phyloP scores from a whole-genome alignment of 2,329 filamentous ascomycete species.

The Paraphoma chrysanthemicola region DNA sequence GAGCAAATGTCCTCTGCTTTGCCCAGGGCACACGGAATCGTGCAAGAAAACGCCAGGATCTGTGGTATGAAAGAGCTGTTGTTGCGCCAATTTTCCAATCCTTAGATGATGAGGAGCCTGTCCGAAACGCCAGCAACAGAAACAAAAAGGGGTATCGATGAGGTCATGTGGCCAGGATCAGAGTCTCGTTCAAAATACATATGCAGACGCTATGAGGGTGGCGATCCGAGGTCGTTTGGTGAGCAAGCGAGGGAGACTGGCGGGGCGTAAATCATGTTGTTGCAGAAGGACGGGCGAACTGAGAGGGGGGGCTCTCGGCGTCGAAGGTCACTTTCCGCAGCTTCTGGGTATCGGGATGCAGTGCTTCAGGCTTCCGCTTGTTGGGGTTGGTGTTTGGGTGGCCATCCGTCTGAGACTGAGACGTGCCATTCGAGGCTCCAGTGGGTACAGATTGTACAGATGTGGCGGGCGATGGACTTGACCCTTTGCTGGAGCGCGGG shows the following conservation, averaged over 20 bases:
- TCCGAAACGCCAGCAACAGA: neutral
- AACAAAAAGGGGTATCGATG: slow-evolving; percentile 26
- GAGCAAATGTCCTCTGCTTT: too few relatives aligned
- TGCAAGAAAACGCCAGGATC: too few relatives aligned
- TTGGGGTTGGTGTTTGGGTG: slow-evolving; percentile 1
- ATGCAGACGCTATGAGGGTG: slow-evolving; percentile 14
- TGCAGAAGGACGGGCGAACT: slow-evolving; percentile 20
- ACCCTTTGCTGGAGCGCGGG: neutral
- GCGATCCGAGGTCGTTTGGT: slow-evolving; percentile 2
- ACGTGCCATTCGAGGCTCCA: slow-evolving; percentile 7
- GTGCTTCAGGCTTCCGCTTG: slow-evolving; percentile 27
- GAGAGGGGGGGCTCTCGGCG: slow-evolving; percentile 9
- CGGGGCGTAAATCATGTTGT: slow-evolving; percentile 10
- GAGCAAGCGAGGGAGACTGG: too few relatives aligned
- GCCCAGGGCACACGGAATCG: too few relatives aligned
- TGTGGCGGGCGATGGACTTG: neutral
- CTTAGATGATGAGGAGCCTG: neutral
- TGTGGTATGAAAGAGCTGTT: too few relatives aligned
- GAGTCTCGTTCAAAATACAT: slow-evolving; percentile 22
- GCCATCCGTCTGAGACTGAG: slow-evolving; percentile 5
- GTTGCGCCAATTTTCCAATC: too few relatives aligned
- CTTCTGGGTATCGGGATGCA: slow-evolving; percentile 17
- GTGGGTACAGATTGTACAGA: slow-evolving; percentile 4
- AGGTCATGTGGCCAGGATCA: slow-evolving; percentile 25
- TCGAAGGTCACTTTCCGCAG: slow-evolving; percentile 20